Conservation (phyloP, 2,329 filamentous ascomycete species). For the Teratosphaeria viscida region DNA sequence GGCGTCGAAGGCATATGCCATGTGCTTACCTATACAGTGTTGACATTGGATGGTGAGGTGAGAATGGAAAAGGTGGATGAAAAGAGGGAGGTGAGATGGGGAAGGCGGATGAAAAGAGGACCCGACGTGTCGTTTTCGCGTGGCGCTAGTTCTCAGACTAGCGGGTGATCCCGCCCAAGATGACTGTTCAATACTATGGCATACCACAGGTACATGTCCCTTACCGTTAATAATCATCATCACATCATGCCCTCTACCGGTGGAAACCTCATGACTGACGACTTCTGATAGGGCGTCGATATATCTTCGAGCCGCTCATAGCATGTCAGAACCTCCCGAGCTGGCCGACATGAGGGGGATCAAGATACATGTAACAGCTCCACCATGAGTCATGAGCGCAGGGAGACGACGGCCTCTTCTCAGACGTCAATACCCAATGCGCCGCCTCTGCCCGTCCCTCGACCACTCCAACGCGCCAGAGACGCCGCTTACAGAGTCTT, state of each 20-base stretch:
- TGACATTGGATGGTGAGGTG: too few relatives aligned
- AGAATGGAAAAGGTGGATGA: too few relatives aligned
- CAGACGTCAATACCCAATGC: conserved; percentile 6
- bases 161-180: background rate
- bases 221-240: too few relatives aligned
- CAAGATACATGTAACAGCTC: background rate
- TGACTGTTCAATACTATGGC: too few relatives aligned
- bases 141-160: background rate
- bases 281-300: background rate
- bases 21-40: too few relatives aligned
- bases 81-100: background rate
- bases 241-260: too few relatives aligned
- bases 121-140: background rate
- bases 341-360: background rate
- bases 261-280: too few relatives aligned
- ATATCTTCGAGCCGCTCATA: background rate
- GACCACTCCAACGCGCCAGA: conserved; percentile 21
- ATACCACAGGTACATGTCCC: too few relatives aligned
- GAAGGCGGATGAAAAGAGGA: background rate
- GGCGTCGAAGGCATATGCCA: conserved; percentile 24
- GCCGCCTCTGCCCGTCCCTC: conserved; percentile 15
- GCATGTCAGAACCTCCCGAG: conserved; percentile 1
- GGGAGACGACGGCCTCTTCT: background rate
- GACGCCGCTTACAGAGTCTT: conserved; percentile 23
- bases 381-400: conserved; percentile 4